Conservation (phyloP, 148 eudicot genomes). For the Polygonum maritimum region DNA sequence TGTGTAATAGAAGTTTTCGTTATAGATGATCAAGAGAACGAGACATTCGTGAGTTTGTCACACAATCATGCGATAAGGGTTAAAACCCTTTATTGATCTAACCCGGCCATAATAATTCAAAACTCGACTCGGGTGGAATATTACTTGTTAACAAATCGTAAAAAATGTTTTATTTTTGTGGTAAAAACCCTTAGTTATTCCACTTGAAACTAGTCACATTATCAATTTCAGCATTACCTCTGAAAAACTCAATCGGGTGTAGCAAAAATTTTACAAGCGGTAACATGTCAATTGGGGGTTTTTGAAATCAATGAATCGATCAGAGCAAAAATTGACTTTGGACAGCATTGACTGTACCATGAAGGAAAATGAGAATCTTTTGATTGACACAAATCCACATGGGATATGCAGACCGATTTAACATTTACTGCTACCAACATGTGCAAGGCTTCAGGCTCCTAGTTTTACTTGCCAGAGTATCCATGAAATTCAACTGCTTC, state of each 20-base stretch:
- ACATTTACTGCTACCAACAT: conserved; percentile 1
- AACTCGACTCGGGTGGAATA: no score
- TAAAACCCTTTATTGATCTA: no score
- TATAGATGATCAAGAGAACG: no score
- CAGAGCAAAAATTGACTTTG: background rate
- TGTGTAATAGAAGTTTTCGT: no score
- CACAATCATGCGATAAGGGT: no score
- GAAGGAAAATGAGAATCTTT: conserved; percentile 1
- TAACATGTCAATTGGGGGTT: background rate
- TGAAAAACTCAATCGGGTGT: background rate
- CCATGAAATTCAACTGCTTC: background rate
- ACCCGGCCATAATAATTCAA: no score
- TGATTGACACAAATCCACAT: conserved; percentile 4
- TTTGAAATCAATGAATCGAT: conserved; percentile 1
- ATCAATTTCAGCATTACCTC: no score
- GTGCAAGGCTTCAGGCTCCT: background rate
- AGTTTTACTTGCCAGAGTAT: background rate
- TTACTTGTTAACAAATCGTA: no score
- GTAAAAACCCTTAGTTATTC: no score
- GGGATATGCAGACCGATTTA: background rate
- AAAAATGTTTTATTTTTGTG: no score
- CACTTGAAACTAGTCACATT: no score
- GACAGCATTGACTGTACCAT: conserved; percentile 3
- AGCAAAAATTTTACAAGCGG: background rate
- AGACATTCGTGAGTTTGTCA: no score